Evolutionary conservation across 345 rosid species (phyloP), one percentile per base, ranked within the genome.

Genomic region (Salix suchowensis): DNA sequence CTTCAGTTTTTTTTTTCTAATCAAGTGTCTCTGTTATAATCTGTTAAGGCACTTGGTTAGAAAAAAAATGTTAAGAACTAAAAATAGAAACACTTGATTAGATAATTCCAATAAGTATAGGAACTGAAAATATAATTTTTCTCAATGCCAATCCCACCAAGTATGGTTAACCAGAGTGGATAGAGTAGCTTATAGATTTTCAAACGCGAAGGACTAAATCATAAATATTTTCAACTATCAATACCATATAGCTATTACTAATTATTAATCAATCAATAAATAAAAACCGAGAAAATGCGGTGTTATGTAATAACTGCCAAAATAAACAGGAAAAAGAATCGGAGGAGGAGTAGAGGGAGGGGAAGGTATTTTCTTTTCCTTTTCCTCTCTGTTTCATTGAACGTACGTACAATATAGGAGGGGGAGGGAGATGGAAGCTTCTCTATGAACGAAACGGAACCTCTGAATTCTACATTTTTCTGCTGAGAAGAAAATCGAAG

Each of bases 321-420:
- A 58, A 58, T 58, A 58, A 58, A 58, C 10, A 58, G 15, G 37
- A 64, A 39, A 24, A 21, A 30, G 36, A 55, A 2, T 64, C 54
- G 61, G 37, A 70, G 75, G 44, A 36, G 75, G 54, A 6, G 68
- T 28, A n/a, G 28, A 58, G 64, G 28, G 64, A 58, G 28, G 64
- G 64, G 62, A 55, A 55, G 62, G 61, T 14, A 55, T 54, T 32
- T 36, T 58, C 44, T 30, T 42, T 34, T 54, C 34, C 1, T 28
- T 54, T 36, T 11, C 23, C 46, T 74, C 67, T 54, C 66, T 79
- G 74, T 71, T 65, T 70, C 82, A 39, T 52, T 39, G 50, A 69
- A 46, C 72, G 26, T 65, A 5, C 28, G 13, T 55, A 10, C 26
- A 54, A 40, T 9, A 40, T 2, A 40, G 1, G 46, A 11, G 46